Evolutionary conservation across 1,284 basidiomycete genomes (phyloP), one percentile per base, ranked within the genome.

Genomic region (Somion occarium): DNA sequence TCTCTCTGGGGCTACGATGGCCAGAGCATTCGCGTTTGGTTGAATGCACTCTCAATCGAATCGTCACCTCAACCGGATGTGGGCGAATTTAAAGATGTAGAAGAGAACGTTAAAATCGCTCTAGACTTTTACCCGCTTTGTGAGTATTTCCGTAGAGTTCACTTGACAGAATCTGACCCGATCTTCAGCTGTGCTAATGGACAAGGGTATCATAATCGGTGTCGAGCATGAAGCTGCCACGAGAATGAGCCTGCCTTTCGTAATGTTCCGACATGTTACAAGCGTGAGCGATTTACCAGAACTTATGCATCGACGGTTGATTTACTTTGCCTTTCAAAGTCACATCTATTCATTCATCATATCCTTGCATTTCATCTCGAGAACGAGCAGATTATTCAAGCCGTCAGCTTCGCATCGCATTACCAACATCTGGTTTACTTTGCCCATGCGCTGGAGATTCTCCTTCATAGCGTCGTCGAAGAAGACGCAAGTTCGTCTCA

Each of bases 1-100:
- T 97, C 94, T 5, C 73, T 99, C 12, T 99, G 96, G 96, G 96
- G 88, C 1, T 99, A 93, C 66, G 96, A 99, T 60, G 97, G 95
- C 1, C 78, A 81, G 53, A 82, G 83, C 11, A 89, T 99, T 63
- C 78, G 92, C 39, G 83, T 99, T 18, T 99, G 96, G 96, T 74
- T 99, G 26, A 95, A 99, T 65, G 95, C 96, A 1, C 73, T 98
- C 44, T 85, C 92, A 0, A 91, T 98, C 50, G 93, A 96, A 63
- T 73, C 82, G 2, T 65, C 70, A 7, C 67, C 69, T 38, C 63
- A 68, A 24, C 55, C 64, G 18, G 71, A 72, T 15, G 71, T 73
- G 44, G 66, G 74, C 37, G 64, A 68, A 49, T 75, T 77, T 48
- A 80, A 83, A 55, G 83, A 79, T 54, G 91, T 98, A 37, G 88